These are phyloP conservation scores for Limonium bicolor DNA, from an alignment of 148 eudicot genomes.

Conservation along the genomic window DNA sequence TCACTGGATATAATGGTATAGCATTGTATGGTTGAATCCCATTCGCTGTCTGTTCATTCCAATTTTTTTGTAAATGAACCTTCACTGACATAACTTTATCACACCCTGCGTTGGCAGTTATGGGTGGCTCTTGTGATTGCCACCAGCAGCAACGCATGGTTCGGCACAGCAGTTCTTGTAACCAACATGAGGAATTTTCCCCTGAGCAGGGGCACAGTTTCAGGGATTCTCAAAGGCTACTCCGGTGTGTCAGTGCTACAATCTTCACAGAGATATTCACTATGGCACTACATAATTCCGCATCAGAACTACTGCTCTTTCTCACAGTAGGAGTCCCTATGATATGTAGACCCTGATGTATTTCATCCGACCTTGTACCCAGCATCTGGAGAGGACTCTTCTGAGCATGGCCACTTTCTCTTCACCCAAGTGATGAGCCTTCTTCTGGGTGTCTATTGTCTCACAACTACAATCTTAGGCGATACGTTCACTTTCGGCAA, in stretches of 20 bases:
- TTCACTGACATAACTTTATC: not conserved
- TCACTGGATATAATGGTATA: too few species aligned
- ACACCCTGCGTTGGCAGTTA: constrained; percentile 22
- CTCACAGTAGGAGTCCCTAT: constrained; percentile 64
- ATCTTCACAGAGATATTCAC: constrained; percentile 63
- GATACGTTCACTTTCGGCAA: constrained; percentile 18
- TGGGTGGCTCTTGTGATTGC: constrained; percentile 74
- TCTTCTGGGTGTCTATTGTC: constrained; percentile 58
- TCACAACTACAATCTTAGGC: constrained; percentile 37
- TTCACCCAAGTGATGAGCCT: constrained; percentile 69
- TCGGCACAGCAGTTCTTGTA: constrained; percentile 65
- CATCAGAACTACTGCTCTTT: constrained; percentile 47
- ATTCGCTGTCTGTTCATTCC: not conserved
- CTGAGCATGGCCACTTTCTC: constrained; percentile 42
- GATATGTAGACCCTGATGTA: constrained; percentile 56
- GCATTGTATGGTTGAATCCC: too few species aligned
- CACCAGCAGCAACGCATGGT: constrained; percentile 77
- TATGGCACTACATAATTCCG: constrained; percentile 36
- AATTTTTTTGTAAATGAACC: not conserved
- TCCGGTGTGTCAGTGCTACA: constrained; percentile 72
- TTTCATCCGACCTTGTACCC: constrained; percentile 80
- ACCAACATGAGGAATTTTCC: constrained; percentile 97
- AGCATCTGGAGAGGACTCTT: constrained; percentile 46
- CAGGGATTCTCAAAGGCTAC: constrained; percentile 83
- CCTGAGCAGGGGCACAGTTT: constrained; percentile 62